These are phyloP conservation scores for Handroanthus guayacan DNA, from an alignment of 257 asterid species.

Conservation along the genomic window DNA sequence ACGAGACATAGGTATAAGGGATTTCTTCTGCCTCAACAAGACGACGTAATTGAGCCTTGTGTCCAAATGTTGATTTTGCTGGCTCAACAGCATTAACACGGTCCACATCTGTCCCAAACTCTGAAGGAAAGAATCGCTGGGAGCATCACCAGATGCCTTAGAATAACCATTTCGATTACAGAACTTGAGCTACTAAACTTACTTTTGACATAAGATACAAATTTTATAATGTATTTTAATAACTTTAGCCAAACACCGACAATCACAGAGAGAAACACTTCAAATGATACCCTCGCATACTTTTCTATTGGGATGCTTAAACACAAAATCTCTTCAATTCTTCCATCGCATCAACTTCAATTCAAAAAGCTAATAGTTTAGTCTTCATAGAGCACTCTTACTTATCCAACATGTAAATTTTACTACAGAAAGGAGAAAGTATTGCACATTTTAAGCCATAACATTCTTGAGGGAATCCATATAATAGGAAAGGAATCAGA, in stretches of 20 bases:
- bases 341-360: conserved; percentile 3
- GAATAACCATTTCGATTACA: no score
- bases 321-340: not conserved
- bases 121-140: conserved; percentile 67
- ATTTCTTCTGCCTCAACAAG: conserved; percentile 60
- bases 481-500: not conserved
- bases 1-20: conserved; percentile 57
- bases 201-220: no score
- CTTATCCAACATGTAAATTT: not conserved
- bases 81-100: conserved; percentile 61
- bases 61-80: conserved; percentile 45
- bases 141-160: conserved; percentile 18
- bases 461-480: not conserved
- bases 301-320: not conserved
- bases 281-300: not conserved
- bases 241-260: no score
- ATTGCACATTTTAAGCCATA: not conserved
- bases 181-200: no score
- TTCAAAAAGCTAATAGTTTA: not conserved
- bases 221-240: no score
- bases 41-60: conserved; percentile 54
- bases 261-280: no score
- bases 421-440: not conserved
- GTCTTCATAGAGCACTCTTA: not conserved
- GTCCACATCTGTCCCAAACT: conserved; percentile 63